These are phyloP conservation scores for Cyberlindnera saturnus DNA, from an alignment of 805 yeast genomes.

Conservation along the genomic window DNA sequence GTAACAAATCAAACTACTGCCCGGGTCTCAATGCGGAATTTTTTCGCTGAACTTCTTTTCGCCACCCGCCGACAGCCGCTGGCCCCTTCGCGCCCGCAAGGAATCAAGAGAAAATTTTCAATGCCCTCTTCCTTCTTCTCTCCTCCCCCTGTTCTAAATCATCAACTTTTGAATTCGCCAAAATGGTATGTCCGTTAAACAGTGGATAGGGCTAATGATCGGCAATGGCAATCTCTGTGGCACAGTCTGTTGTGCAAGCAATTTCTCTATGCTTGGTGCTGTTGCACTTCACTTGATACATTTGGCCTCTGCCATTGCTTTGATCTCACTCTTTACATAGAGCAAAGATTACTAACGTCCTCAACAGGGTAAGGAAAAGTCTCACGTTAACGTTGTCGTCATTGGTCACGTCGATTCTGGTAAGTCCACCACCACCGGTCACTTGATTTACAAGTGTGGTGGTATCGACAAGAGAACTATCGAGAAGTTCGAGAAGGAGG, in stretches of 20 bases:
- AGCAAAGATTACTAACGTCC: conserved; percentile 41
- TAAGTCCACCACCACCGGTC: conserved; percentile 99
- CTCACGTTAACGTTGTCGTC: conserved; percentile 99
- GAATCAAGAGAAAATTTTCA: conserved; percentile 7
- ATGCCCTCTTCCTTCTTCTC: conserved; percentile 1
- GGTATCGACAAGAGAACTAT: conserved; percentile 98
- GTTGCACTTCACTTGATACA: too few species aligned
- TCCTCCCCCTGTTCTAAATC: background rate
- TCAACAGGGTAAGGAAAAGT: conserved; percentile 94
- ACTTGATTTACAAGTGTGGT: conserved; percentile 99
- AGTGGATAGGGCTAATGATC: background rate
- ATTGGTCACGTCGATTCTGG: conserved; percentile 99
- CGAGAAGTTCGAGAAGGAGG: conserved; percentile 95
- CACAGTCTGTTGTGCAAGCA: background rate
- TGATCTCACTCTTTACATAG: background rate
- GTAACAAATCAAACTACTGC: background rate
- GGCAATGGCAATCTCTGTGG: background rate
- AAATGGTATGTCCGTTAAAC: conserved; percentile 24
- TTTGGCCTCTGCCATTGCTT: too few species aligned
- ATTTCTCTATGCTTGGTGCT: background rate
- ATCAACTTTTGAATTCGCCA: conserved; percentile 3
- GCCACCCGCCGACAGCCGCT: background rate
- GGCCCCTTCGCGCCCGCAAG: conserved; percentile 1
- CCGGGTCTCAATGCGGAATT: background rate
- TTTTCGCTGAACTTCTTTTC: background rate